phyloP scores from a whole-genome alignment of 2,329 filamentous ascomycete species.

The Eutypella sp. region DNA sequence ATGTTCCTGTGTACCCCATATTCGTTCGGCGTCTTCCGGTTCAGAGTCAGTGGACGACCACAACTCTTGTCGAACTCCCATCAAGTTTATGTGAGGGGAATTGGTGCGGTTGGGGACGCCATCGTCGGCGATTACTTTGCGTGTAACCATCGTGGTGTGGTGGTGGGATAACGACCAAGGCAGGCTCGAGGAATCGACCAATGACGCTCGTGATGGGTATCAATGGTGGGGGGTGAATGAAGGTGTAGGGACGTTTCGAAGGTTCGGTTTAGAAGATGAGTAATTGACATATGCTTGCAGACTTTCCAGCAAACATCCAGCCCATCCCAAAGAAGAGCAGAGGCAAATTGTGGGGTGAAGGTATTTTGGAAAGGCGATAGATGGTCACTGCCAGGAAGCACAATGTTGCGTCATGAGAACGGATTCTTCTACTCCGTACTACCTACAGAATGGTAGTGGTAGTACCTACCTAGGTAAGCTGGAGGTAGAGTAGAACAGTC shows the following conservation, averaged over 20 bases:
- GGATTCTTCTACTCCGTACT: not conserved
- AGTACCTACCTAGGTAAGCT: too few relatives aligned
- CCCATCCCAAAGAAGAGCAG: not conserved
- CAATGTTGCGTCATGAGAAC: not conserved
- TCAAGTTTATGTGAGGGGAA: constrained; percentile 18
- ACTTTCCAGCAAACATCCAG: not conserved
- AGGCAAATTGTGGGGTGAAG: not conserved
- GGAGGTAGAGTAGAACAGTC: too few relatives aligned
- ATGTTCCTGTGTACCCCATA: constrained; percentile 21
- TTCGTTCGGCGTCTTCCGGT: constrained; percentile 21
- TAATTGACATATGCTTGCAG: not conserved
- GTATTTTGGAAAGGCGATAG: not conserved
- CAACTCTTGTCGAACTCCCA: constrained; percentile 24
- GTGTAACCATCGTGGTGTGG: constrained; percentile 37
- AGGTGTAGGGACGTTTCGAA: too few relatives aligned
- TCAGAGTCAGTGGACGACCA: constrained; percentile 31
- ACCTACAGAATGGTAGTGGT: too few relatives aligned
- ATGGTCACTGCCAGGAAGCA: not conserved
- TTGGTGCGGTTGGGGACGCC: constrained; percentile 19
- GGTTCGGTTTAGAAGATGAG: not conserved
- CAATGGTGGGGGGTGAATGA: too few relatives aligned
- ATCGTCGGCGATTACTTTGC: constrained; percentile 32
- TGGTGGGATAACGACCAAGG: not conserved
- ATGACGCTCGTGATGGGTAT: not conserved
- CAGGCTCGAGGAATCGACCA: not conserved